Percentiles rank a stretch among this genome's conserved stretches.
These are phyloP conservation scores for Calycina marina DNA, from an alignment of 2,329 filamentous ascomycete species.

Conservation along the genomic window DNA sequence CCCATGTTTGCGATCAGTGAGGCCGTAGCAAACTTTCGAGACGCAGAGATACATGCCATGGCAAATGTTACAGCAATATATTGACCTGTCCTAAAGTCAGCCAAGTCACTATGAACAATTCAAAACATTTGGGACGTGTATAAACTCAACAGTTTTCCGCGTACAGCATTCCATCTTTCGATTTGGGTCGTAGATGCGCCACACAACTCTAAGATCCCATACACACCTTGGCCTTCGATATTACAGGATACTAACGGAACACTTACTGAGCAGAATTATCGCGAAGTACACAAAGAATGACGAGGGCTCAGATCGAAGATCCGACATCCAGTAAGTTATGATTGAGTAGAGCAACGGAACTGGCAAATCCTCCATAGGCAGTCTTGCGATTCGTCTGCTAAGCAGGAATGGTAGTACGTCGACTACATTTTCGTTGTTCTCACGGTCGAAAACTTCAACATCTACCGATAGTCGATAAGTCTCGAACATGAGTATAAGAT, in stretches of 20 bases:
- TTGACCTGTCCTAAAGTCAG: conserved; percentile 27
- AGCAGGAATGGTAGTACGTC: conserved; percentile 54
- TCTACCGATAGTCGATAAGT: conserved; percentile 62
- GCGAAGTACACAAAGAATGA: conserved; percentile 62
- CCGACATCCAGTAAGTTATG: conserved; percentile 68
- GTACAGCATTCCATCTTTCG: too few species aligned
- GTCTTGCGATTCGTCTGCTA: conserved; percentile 51
- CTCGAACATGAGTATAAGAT: conserved; percentile 63
- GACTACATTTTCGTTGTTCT: conserved; percentile 59
- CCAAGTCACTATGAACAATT: neutral
- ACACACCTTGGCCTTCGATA: too few species aligned
- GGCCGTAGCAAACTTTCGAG: conserved; percentile 53
- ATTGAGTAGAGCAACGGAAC: conserved; percentile 57
- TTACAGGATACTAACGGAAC: too few species aligned
- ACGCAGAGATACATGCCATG: conserved; percentile 48
- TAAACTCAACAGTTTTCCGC: too few species aligned
- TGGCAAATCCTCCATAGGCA: conserved; percentile 58
- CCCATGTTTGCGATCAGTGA: conserved; percentile 58
- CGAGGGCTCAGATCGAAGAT: conserved; percentile 45
- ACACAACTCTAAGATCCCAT: too few species aligned
- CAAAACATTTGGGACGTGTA: too few species aligned
- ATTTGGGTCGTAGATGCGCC: too few species aligned
- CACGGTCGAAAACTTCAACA: conserved; percentile 62
- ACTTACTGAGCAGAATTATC: conserved; percentile 43
- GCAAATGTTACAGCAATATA: conserved; percentile 63